Base-by-base conservation (phyloP, 139 green algal species). In the Ettlia oleoabundans region DNA sequence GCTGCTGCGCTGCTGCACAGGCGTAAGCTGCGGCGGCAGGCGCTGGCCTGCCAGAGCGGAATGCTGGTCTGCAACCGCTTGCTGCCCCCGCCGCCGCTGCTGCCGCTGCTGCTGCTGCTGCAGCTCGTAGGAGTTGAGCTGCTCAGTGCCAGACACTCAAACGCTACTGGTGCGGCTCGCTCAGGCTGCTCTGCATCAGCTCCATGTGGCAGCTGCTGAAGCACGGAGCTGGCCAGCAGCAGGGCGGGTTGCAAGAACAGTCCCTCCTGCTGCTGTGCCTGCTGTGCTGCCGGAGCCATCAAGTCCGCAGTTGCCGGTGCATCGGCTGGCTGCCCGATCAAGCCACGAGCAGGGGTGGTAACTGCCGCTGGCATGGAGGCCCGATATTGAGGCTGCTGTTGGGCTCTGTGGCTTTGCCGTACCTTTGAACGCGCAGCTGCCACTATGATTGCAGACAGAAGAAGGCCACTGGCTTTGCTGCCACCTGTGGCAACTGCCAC, bases 21-120 rank as follows among this genome's bases (percentile, higher is more conserved):
- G 42, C 42, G 41, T 9, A 74, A 24, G 3, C 22, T 24, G 73
- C 32, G 30, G 1, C 30, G 15, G 19, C 47, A 43, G 28, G 37
- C 73, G 37, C 53, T 80, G 52, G 35, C 73, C 18, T 47, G 53
- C 73, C 73, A 80, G 3, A n/a, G 19, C 28, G 3, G n/a, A n/a
- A n/a, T n/a, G n/a, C n/a, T n/a, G n/a, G n/a, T n/a, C n/a, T n/a
- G n/a, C n/a, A n/a, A n/a, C n/a, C n/a, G n/a, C n/a, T n/a, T n/a
- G n/a, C n/a, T n/a, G n/a, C n/a, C n/a, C n/a, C n/a, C n/a, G n/a
- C n/a, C n/a, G n/a, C n/a, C n/a, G n/a, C n/a, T n/a, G 28, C 55
- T 22, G 28, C 3, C 2, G 37, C 26, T 18, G 26, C 35, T 24
- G 8, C 74, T 33, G 53, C 70, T 40, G 8, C 40, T 61, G 41